Percentiles rank a stretch among this genome's conserved stretches.
Conservation (phyloP, 2,329 filamentous ascomycete species). For the Fusarium sp. region DNA sequence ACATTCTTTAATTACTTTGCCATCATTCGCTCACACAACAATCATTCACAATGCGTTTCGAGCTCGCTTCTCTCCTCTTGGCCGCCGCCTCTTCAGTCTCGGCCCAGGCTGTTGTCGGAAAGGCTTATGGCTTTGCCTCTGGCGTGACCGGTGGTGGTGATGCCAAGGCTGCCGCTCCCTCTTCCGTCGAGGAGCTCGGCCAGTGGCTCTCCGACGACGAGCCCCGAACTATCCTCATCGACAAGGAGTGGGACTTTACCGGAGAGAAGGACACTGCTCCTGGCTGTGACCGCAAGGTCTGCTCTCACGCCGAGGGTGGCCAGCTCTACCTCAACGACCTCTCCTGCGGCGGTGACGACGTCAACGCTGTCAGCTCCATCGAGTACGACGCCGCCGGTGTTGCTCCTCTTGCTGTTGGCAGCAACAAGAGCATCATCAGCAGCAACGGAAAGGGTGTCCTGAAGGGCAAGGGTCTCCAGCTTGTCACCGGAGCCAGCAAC, state of each 20-base stretch:
- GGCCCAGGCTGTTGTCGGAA: slow-evolving; percentile 44
- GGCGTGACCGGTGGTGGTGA: slow-evolving; percentile 62
- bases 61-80: slow-evolving; percentile 27
- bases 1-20: not conserved
- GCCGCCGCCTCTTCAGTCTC: slow-evolving; percentile 34
- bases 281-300: slow-evolving; percentile 45
- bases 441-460: slow-evolving; percentile 41
- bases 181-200: slow-evolving; percentile 55
- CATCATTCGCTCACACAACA: not conserved
- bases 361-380: slow-evolving; percentile 39
- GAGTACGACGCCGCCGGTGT: slow-evolving; percentile 43
- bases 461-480: slow-evolving; percentile 54
- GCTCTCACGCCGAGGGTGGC: slow-evolving; percentile 43
- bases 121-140: slow-evolving; percentile 45
- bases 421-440: slow-evolving; percentile 45
- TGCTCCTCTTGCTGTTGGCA: slow-evolving; percentile 38
- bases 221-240: slow-evolving; percentile 38
- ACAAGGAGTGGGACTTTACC: slow-evolving; percentile 44
- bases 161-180: slow-evolving; percentile 55
- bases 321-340: slow-evolving; percentile 44
- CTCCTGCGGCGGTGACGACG: slow-evolving; percentile 41
- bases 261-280: slow-evolving; percentile 33
- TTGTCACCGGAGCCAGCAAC: slow-evolving; percentile 56
- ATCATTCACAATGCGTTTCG: not conserved
- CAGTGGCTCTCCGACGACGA: slow-evolving; percentile 42